phyloP scores from a whole-genome alignment of 225 moss, liverwort and hornwort species.

The Pseudoscleropodium purum region DNA sequence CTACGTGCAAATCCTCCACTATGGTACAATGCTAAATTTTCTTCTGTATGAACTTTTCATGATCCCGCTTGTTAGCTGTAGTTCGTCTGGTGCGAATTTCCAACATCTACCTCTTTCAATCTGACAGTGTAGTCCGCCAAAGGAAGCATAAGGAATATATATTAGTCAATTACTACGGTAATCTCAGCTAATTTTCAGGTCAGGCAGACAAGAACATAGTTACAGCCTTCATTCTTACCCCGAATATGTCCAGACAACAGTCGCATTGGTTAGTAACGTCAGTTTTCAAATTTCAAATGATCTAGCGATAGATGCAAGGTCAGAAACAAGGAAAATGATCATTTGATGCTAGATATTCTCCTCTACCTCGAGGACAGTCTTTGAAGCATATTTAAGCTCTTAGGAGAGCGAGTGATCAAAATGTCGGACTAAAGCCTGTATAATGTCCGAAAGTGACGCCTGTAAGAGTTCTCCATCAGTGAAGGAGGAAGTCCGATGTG shows the following conservation, averaged over 20 bases:
- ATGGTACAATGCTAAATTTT: background rate
- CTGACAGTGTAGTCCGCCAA: background rate
- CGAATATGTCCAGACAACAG: background rate
- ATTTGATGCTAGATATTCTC: background rate
- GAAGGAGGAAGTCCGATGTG: background rate
- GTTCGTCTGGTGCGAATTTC: background rate
- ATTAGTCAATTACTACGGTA: background rate
- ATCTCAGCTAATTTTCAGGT: background rate
- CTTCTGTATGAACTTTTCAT: too few relatives aligned
- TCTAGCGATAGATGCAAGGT: background rate
- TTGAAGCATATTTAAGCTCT: background rate
- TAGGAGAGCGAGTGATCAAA: background rate
- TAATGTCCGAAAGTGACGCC: background rate
- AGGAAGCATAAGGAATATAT: background rate
- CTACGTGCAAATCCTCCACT: background rate
- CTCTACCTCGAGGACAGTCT: background rate
- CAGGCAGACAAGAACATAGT: background rate
- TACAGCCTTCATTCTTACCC: background rate
- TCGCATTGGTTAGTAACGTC: background rate
- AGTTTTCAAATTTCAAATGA: background rate
- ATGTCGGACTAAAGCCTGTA: slow-evolving; percentile 1
- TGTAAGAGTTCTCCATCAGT: background rate
- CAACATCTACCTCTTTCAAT: background rate
- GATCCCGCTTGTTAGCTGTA: background rate
- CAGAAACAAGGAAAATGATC: background rate